These are phyloP conservation scores for Neohortaea acidophila DNA, from an alignment of 495 filamentous ascomycete genomes.

Conservation along the genomic window DNA sequence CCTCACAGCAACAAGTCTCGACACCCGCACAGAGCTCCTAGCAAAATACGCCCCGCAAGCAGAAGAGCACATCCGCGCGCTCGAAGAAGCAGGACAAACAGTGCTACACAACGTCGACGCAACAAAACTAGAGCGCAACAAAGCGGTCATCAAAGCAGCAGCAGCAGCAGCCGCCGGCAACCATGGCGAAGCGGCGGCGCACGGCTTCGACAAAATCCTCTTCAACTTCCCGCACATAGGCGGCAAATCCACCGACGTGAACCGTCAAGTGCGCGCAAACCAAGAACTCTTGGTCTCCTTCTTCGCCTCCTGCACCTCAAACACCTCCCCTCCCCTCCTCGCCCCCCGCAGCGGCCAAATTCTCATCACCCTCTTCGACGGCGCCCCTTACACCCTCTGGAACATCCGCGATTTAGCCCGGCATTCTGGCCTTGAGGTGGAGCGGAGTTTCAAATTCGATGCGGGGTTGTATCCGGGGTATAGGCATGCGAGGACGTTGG, in stretches of 20 bases:
- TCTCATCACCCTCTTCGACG: constrained; percentile 79
- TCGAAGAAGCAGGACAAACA: constrained; percentile 32
- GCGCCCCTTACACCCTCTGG: constrained; percentile 87
- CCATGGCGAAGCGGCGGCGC: too few relatives aligned
- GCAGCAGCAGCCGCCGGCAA: too few relatives aligned
- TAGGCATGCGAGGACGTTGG: constrained; percentile 72
- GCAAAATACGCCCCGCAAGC: constrained; percentile 59
- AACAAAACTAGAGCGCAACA: constrained; percentile 44
- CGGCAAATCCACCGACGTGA: constrained; percentile 79
- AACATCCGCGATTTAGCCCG: constrained; percentile 75
- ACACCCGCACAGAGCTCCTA: constrained; percentile 37
- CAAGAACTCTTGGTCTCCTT: constrained; percentile 77
- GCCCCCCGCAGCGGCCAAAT: constrained; percentile 45
- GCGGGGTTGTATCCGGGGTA: constrained; percentile 68
- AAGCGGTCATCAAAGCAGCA: constrained; percentile 11
- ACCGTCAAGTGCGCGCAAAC: constrained; percentile 82
- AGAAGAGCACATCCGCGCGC: constrained; percentile 38
- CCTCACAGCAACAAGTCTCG: constrained; percentile 50
- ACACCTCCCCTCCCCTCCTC: constrained; percentile 33
- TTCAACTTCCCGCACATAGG: constrained; percentile 98
- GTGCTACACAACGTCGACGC: constrained; percentile 64
- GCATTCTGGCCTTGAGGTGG: constrained; percentile 59
- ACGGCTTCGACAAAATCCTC: constrained; percentile 55
- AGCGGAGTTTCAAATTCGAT: constrained; percentile 63
- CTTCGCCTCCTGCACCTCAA: constrained; percentile 39